Conservation (phyloP, 139 green algal species). For the Raphidocelis subcapitata region DNA sequence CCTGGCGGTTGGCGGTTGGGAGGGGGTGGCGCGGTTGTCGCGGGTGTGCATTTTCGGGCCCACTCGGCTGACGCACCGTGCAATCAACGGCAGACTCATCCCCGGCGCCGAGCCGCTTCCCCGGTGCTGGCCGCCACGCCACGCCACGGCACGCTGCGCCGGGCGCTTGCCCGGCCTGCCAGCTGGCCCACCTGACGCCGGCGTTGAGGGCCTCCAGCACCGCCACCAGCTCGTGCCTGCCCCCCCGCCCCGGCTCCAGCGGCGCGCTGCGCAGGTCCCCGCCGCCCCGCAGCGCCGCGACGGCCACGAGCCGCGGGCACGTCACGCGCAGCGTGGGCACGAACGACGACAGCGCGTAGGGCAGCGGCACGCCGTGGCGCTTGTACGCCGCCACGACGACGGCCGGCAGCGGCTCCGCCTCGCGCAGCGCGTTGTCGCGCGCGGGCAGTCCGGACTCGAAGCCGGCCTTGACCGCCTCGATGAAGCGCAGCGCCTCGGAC, state of each 20-base stretch:
- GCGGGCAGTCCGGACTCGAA: background rate
- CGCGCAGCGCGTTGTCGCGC: background rate
- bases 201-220: constrained; percentile 6
- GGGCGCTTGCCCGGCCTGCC: too few relatives aligned
- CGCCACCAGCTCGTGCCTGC: constrained; percentile 8
- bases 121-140: too few relatives aligned
- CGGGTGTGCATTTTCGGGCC: too few relatives aligned
- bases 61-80: too few relatives aligned
- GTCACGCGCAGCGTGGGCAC: constrained; percentile 38
- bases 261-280: background rate
- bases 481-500: background rate
- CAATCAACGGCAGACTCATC: too few relatives aligned
- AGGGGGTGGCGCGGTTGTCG: background rate
- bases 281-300: constrained; percentile 2
- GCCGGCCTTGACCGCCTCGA: background rate
- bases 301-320: constrained; percentile 33
- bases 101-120: too few relatives aligned
- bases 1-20: background rate
- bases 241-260: background rate
- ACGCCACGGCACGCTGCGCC: too few relatives aligned
- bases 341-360: constrained; percentile 40
- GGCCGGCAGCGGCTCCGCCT: constrained; percentile 10
- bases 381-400: constrained; percentile 49
- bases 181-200: constrained; percentile 16
- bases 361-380: constrained; percentile 30